These are phyloP conservation scores for Monilinia fructigena DNA, from an alignment of 2,329 filamentous ascomycete species.

Conservation along the genomic window DNA sequence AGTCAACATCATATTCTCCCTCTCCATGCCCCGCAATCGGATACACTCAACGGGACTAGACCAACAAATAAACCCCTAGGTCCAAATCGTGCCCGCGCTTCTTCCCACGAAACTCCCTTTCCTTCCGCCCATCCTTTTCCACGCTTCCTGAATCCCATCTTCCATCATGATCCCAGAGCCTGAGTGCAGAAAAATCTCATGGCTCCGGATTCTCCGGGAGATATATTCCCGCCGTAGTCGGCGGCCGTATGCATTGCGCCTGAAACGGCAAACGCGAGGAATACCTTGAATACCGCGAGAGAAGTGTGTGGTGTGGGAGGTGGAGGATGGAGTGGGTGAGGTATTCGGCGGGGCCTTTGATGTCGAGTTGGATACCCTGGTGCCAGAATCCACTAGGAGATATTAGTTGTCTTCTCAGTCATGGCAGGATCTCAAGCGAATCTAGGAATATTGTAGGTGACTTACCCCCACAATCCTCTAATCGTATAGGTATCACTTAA, in stretches of 20 bases:
- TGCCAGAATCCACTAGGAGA: neutral
- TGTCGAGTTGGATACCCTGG: neutral
- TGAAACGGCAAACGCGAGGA: constrained; percentile 39
- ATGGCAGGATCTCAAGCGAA: neutral
- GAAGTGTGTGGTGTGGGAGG: neutral
- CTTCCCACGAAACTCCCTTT: neutral
- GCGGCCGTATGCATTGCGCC: constrained; percentile 33
- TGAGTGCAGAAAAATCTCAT: constrained; percentile 35
- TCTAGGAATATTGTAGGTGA: neutral
- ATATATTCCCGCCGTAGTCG: constrained; percentile 29
- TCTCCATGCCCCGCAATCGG: neutral
- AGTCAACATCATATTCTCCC: neutral
- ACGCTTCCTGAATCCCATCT: constrained; percentile 35
- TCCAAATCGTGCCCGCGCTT: neutral
- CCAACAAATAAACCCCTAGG: neutral
- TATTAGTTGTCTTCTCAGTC: neutral
- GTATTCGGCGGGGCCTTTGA: too few species aligned
- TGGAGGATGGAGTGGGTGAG: too few species aligned
- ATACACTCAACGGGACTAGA: neutral
- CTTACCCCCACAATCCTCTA: constrained; percentile 5
- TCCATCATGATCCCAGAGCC: constrained; percentile 38
- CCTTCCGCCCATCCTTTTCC: constrained; percentile 22
- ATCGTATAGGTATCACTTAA: neutral
- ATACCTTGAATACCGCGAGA: constrained; percentile 38
- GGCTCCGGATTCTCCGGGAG: constrained; percentile 27